Conservation (phyloP, 306 rosid species). For the Abrus precatorius region DNA sequence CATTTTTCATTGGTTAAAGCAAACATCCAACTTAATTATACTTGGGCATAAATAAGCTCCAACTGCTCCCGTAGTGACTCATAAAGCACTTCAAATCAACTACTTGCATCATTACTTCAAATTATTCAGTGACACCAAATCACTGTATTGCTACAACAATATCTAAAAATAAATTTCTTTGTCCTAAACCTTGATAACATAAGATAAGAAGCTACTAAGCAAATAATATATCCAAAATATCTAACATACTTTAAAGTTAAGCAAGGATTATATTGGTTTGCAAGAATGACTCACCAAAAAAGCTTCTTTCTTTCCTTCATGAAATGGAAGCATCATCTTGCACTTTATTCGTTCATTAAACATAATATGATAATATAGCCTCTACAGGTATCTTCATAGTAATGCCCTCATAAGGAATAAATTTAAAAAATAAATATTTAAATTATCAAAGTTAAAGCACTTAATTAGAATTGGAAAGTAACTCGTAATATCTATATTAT, state of each 20-base stretch:
- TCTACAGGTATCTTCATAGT: conserved; percentile 32
- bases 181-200: conserved; percentile 9
- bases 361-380: conserved; percentile 50
- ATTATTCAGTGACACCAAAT: conserved; percentile 11
- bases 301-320: conserved; percentile 96
- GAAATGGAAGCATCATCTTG: conserved; percentile 96
- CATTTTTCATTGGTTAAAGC: conserved; percentile 15
- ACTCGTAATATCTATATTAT: conserved; percentile 17
- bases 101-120: conserved; percentile 62
- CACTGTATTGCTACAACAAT: conserved; percentile 8
- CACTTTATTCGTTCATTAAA: conserved; percentile 71
- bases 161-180: conserved; percentile 15
- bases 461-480: conserved; percentile 7
- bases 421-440: conserved; percentile 6
- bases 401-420: conserved; percentile 20
- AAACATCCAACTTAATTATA: conserved; percentile 54
- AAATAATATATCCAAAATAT: conserved; percentile 18
- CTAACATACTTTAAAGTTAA: conserved; percentile 29
- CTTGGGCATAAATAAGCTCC: conserved; percentile 94
- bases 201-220: conserved; percentile 40
- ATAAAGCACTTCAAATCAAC: conserved; percentile 90
- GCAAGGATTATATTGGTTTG: conserved; percentile 74
- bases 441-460: conserved; percentile 6
- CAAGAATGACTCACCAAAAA: conserved; percentile 90
- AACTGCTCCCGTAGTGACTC: conserved; percentile 83